Base-by-base conservation (phyloP, 2,329 filamentous ascomycete genomes). In the Elsinoe necatrix region DNA sequence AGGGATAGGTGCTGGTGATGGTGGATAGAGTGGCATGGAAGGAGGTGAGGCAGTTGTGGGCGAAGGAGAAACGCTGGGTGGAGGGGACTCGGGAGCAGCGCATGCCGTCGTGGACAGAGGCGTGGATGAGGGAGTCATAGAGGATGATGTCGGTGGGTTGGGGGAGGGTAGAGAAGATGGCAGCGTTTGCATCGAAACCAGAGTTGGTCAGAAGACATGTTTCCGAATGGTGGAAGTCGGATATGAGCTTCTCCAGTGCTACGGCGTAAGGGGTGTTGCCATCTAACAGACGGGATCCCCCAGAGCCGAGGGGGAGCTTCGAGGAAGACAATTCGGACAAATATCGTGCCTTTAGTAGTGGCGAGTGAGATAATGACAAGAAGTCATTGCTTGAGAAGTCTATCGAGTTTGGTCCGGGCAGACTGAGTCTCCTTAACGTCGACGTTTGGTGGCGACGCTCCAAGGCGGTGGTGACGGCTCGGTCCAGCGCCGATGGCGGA, bases 41-140 rank as follows among this genome's bases (percentile, higher is more conserved):
- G 21, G 64, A 66, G 0, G 58, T 50, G 0, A 81, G 71, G 3
- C 70, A 72, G 59, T 83, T 85, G 63, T 88, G 85, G 11, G 65
- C 62, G 60, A 89, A 88, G 55, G 54, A 55, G 52, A 58, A 45
- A 58, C 54, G 58, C 54, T 55, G 57, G 48, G 48, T 34, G 37
- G 34, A 58, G 37, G 56, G 50, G 43, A 55, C 57, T 41, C 45
- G 48, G 43, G 37, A 52, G 51, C 43, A 16, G 47, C 42, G 57
- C 59, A 58, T 57, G 43, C 56, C 54, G 20, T 54, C 55, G 39
- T 51, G 37, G 47, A 57, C 47, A 62, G 85, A 90, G 0, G 88
- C 88, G 63, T 92, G 88, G 12, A 92, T 82, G 29, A 86, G 74
- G 66, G 86, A 85, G 64, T 92, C 88, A 62, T 87, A 85, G 0